phyloP scores from a whole-genome alignment of 2,329 filamentous ascomycete species.

The Pseudogymnoascus sp. region DNA sequence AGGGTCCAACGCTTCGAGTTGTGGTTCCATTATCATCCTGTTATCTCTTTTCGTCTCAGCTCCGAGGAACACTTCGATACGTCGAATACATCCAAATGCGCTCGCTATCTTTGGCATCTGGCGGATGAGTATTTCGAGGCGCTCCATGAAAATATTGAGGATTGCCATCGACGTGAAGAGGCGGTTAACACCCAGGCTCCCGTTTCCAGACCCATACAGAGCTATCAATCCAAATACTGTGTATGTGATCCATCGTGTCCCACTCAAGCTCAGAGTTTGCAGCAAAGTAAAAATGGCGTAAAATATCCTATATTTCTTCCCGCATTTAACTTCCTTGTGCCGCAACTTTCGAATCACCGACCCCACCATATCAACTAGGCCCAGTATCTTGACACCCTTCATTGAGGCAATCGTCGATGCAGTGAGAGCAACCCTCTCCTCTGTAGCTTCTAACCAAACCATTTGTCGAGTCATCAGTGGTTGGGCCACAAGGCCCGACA shows the following conservation, averaged over 20 bases:
- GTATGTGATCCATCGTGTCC: constrained; percentile 7
- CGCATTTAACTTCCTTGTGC: background rate
- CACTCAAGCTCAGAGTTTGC: background rate
- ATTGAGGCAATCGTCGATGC: constrained; percentile 34
- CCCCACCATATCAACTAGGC: constrained; percentile 28
- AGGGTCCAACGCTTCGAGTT: background rate
- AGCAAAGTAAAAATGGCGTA: constrained; percentile 2
- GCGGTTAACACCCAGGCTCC: background rate
- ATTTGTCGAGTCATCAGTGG: constrained; percentile 14
- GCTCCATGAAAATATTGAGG: constrained; percentile 6
- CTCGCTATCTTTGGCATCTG: constrained; percentile 1
- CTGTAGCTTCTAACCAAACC: constrained; percentile 34
- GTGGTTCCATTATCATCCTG: background rate
- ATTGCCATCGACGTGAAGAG: constrained; percentile 4
- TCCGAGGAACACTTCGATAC: background rate
- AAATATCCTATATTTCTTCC: background rate
- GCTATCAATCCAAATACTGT: background rate
- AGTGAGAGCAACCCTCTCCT: constrained; percentile 33
- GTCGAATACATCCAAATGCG: background rate
- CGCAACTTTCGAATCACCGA: background rate
- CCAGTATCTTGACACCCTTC: constrained; percentile 39
- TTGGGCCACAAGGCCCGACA: background rate
- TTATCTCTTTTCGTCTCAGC: background rate
- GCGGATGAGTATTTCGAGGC: constrained; percentile 7
- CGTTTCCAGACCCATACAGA: background rate